Evolutionary conservation across 1,284 basidiomycete genomes (phyloP), one percentile per base, ranked within the genome.

Genomic region (Tilletiopsis washingtonensis): DNA sequence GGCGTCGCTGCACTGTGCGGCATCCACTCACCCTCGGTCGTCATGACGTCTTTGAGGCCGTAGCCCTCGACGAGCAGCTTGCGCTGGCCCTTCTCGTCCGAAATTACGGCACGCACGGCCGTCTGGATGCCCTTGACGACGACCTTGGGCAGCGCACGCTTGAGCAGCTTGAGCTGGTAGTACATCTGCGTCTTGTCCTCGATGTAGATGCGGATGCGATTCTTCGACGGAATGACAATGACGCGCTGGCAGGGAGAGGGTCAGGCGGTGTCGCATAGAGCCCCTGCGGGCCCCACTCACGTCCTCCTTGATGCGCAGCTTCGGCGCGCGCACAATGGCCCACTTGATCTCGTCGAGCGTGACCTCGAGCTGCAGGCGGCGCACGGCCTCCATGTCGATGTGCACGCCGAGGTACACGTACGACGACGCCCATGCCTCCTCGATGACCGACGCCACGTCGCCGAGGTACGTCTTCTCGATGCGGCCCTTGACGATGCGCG

Each of bases 1-100:
- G n/a, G n/a, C n/a, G n/a, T n/a, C n/a, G n/a, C n/a, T n/a, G n/a
- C n/a, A n/a, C n/a, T n/a, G n/a, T n/a, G n/a, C n/a, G n/a, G n/a
- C n/a, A n/a, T n/a, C n/a, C n/a, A n/a, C n/a, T n/a, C n/a, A n/a
- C n/a, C n/a, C 76, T 96, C 91, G 0, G 91, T 96, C 21, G 82
- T 86, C 94, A 99, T 98, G 66, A 96, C 93, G 67, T 89, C 88
- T 65, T 89, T 84, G 53, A 99, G 77, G n/a, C 94, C 94, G 74
- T 98, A 94, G 7, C 94, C 94, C 78, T 97, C 71, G 3, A 71
- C 69, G 5, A 69, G 59, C 12, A 73, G 56, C 48, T 73, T 70
- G 27, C 66, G 59, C 29, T 54, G 55, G 26, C 66, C 64, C 62
- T 72, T 71, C 34, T 72, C 71, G 53, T 70, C 64, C 44, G 60